Conservation (phyloP, 495 filamentous ascomycete genomes). For the Apiosordaria backusii region DNA sequence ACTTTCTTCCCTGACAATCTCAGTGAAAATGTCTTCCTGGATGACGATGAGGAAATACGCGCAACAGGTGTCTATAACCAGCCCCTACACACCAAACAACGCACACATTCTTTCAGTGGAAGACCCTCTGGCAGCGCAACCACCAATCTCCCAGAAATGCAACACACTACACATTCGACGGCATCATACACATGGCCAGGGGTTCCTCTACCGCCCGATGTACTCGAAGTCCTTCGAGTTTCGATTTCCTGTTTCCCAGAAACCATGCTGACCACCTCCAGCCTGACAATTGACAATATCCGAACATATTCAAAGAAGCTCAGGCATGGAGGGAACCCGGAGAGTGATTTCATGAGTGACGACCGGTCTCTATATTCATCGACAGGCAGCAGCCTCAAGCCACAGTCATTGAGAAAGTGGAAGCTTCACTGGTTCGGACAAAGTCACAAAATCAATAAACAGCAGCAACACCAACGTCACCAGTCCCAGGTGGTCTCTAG, state of each 20-base stretch:
- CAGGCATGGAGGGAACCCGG: slow-evolving; percentile 20
- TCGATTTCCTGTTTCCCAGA: slow-evolving; percentile 44
- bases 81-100: neutral
- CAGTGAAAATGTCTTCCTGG: neutral
- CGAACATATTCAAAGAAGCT: slow-evolving; percentile 44
- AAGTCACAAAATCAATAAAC: slow-evolving; percentile 16
- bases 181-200: slow-evolving; percentile 12
- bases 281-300: slow-evolving; percentile 46
- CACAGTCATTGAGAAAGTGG: slow-evolving; percentile 23
- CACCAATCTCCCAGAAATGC: neutral
- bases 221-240: slow-evolving; percentile 41
- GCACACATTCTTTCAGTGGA: neutral
- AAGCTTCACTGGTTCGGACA: slow-evolving; percentile 22
- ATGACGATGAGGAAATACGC: slow-evolving; percentile 4
- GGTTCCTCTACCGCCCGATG: slow-evolving; percentile 39
- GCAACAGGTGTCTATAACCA: neutral
- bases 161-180: neutral
- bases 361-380: slow-evolving; percentile 21
- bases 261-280: slow-evolving; percentile 44
- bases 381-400: slow-evolving; percentile 7
- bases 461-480: slow-evolving; percentile 10
- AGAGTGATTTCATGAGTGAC: slow-evolving; percentile 10
- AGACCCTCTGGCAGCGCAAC: neutral
- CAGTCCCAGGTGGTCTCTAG: slow-evolving; percentile 4
- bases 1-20: neutral